These are phyloP conservation scores for Gentiana straminea DNA, from an alignment of 257 asterid species.

Conservation along the genomic window DNA sequence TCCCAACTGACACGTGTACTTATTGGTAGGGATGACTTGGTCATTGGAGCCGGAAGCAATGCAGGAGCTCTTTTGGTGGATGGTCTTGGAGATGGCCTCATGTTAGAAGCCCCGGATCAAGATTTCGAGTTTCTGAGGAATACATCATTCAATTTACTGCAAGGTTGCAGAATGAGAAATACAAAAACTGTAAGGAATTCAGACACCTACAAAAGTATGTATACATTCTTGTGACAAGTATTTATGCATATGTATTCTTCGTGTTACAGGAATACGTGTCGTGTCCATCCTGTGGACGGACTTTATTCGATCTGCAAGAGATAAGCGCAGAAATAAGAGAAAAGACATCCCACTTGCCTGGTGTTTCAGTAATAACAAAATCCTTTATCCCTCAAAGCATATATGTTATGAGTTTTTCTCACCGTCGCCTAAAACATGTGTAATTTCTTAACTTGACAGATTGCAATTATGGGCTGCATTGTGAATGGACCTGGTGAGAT, in stretches of 20 bases:
- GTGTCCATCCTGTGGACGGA: constrained; percentile 99
- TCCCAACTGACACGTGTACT: constrained; percentile 8
- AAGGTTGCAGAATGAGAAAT: constrained; percentile 99
- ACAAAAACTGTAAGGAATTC: constrained; percentile 73
- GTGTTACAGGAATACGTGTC: constrained; percentile 84
- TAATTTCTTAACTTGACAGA: constrained; percentile 30
- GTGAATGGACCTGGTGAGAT: constrained; percentile 99
- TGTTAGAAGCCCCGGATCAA: constrained; percentile 80
- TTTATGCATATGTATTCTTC: constrained; percentile 4
- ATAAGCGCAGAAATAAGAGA: constrained; percentile 92
- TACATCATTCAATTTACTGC: constrained; percentile 91
- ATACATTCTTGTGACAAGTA: background rate
- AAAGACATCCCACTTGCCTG: constrained; percentile 91
- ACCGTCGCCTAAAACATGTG: background rate
- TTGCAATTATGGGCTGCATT: constrained; percentile 99
- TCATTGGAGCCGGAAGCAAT: constrained; percentile 83
- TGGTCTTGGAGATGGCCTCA: constrained; percentile 94
- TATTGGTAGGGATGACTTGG: constrained; percentile 73
- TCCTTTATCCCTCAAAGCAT: constrained; percentile 4
- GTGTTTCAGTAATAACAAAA: constrained; percentile 70
- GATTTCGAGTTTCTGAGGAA: constrained; percentile 78
- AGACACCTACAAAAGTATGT: background rate
- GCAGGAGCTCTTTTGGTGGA: constrained; percentile 91
- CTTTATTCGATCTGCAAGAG: constrained; percentile 96
- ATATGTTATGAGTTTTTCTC: background rate